phyloP scores from a whole-genome alignment of 2,329 filamentous ascomycete genomes.

The Ceratocystis colombiana region DNA sequence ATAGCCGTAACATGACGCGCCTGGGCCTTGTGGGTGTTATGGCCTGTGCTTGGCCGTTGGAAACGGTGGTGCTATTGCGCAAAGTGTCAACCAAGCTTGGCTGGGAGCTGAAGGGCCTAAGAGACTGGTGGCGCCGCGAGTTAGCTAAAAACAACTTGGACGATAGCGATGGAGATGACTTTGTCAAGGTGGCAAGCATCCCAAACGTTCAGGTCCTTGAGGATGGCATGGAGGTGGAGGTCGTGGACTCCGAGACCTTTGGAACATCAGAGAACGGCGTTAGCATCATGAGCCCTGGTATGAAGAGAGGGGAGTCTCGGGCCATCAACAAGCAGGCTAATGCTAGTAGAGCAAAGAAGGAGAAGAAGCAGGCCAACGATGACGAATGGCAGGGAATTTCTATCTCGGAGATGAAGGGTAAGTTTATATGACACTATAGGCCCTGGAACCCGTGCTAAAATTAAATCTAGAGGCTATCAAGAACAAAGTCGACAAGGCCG shows the following conservation, averaged over 20 bases:
- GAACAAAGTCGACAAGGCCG: constrained; percentile 11
- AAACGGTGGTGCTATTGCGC: constrained; percentile 18
- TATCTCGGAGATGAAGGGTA: constrained; percentile 23
- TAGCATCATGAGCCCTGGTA: neutral
- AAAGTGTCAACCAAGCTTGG: constrained; percentile 22
- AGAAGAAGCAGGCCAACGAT: neutral
- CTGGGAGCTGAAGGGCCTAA: constrained; percentile 20
- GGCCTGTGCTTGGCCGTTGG: constrained; percentile 23
- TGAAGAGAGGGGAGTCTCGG: constrained; percentile 19
- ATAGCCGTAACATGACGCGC: constrained; percentile 17
- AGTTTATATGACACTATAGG: neutral
- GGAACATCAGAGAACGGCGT: constrained; percentile 23
- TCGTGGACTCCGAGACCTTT: constrained; percentile 20
- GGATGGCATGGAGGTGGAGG: constrained; percentile 23
- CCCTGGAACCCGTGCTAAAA: neutral
- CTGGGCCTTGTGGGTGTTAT: constrained; percentile 18
- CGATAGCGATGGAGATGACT: constrained; percentile 13
- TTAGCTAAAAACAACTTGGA: constrained; percentile 19
- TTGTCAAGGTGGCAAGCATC: constrained; percentile 12
- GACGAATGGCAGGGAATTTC: constrained; percentile 20
- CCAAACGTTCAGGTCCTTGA: constrained; percentile 18
- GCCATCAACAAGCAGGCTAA: constrained; percentile 22
- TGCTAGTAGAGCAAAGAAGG: constrained; percentile 4
- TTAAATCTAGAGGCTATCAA: constrained; percentile 17
- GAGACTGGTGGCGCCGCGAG: constrained; percentile 22